A percentile compares a stretch with the other conserved stretches of the same genome.
These are phyloP conservation scores for Irpex sp. DNA, from an alignment of 1,284 basidiomycete genomes.

Conservation along the genomic window DNA sequence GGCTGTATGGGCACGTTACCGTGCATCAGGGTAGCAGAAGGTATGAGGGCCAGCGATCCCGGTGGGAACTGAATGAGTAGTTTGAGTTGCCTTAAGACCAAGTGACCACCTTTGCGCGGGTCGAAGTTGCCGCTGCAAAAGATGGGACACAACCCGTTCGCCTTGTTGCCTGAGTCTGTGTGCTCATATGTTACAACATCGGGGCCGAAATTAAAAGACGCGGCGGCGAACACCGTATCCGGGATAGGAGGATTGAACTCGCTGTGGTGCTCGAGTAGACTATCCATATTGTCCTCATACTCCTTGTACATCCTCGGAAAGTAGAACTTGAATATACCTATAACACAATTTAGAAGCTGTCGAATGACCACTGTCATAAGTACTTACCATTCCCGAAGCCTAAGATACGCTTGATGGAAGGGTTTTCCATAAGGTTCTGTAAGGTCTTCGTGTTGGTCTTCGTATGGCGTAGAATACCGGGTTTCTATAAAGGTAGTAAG, in stretches of 20 bases:
- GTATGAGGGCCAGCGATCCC: constrained; percentile 20
- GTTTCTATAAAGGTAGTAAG: not conserved
- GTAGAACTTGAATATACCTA: not conserved
- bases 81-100: constrained; percentile 21
- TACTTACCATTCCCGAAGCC: not conserved
- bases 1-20: constrained; percentile 19
- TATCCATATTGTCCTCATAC: not conserved
- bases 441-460: not conserved
- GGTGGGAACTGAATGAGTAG: constrained; percentile 21
- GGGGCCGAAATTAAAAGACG: constrained; percentile 19
- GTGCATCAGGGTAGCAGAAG: constrained; percentile 23
- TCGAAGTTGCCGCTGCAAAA: constrained; percentile 21
- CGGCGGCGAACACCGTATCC: constrained; percentile 14
- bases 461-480: not conserved
- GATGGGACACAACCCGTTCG: constrained; percentile 20
- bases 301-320: not conserved
- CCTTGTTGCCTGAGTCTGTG: constrained; percentile 17
- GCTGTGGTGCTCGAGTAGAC: not conserved
- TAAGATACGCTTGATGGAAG: not conserved
- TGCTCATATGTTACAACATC: constrained; percentile 8
- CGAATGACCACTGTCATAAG: not conserved
- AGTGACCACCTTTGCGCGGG: constrained; percentile 18
- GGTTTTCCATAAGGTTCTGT: not conserved
- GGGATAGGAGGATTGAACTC: not conserved
- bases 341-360: not conserved